Percentiles rank a stretch among this genome's conserved stretches.
phyloP scores from a whole-genome alignment of 2,329 filamentous ascomycete species.

The Cytospora chrysosperma region DNA sequence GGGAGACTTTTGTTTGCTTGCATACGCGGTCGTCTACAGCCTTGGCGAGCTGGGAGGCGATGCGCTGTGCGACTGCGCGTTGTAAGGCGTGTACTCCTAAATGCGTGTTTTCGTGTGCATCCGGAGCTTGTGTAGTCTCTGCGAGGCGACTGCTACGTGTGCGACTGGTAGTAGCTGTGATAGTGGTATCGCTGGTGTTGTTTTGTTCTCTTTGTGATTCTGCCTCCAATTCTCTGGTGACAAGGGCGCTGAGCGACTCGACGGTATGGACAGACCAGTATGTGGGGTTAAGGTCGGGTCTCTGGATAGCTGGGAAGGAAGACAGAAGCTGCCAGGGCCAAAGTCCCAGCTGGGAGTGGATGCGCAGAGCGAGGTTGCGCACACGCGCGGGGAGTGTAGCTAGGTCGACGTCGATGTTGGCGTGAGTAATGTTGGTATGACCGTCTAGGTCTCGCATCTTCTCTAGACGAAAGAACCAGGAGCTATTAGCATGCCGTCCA shows the following conservation, averaged over 20 bases:
- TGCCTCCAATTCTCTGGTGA: not conserved
- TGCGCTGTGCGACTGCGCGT: not conserved
- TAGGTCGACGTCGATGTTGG: not conserved
- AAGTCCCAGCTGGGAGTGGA: not conserved
- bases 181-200: not conserved
- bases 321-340: not conserved
- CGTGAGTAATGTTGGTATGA: not conserved
- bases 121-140: not conserved
- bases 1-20: not conserved
- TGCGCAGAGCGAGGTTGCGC: not conserved
- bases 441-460: too few species aligned
- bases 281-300: not conserved
- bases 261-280: not conserved
- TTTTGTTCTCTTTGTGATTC: not conserved
- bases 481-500: too few species aligned
- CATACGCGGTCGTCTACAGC: not conserved
- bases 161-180: not conserved
- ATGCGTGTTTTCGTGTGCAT: not conserved
- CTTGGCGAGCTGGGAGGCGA: not conserved
- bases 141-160: not conserved
- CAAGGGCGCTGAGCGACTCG: not conserved
- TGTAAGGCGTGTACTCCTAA: not conserved
- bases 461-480: too few species aligned
- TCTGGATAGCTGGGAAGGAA: not conserved
- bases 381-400: not conserved